Evolutionary conservation across 1,284 basidiomycete species (phyloP).

Genomic region (Ceratobasidium sp.): DNA sequence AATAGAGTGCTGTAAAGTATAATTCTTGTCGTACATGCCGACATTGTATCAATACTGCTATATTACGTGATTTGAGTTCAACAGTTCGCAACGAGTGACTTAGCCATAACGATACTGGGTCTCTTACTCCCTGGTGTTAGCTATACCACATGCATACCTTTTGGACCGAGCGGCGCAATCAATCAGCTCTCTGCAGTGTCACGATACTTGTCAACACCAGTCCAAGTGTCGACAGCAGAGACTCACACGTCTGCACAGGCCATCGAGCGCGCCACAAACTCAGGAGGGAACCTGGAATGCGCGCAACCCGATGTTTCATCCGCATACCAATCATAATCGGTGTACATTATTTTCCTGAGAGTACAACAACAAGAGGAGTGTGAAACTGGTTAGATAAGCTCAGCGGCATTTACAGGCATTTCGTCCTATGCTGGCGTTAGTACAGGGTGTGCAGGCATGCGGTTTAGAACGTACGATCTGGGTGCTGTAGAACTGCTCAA

Average conservation of each 20-base stretch:
- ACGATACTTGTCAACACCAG: constrained; percentile 28
- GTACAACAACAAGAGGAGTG: constrained; percentile 34
- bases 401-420: constrained; percentile 93
- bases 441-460: constrained; percentile 37
- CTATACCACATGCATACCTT: constrained; percentile 6
- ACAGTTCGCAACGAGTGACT: not conserved
- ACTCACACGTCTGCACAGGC: constrained; percentile 17
- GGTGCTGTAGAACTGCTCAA: constrained; percentile 89
- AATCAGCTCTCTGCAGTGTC: constrained; percentile 10
- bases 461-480: constrained; percentile 72
- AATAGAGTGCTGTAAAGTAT: constrained; percentile 3
- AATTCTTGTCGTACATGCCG: not conserved
- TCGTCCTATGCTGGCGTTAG: constrained; percentile 71
- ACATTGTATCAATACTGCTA: constrained; percentile 18
- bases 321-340: constrained; percentile 29
- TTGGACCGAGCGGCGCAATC: not conserved
- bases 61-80: not conserved
- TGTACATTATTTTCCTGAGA: constrained; percentile 35
- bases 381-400: constrained; percentile 69
- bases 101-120: not conserved
- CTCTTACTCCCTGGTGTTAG: not conserved
- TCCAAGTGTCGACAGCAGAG: constrained; percentile 13
- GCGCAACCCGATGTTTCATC: constrained; percentile 16
- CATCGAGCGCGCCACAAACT: constrained; percentile 1
- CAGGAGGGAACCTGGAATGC: constrained; percentile 9